These are phyloP conservation scores for Fusarium albidum DNA, from an alignment of 2,329 filamentous ascomycete genomes.

Conservation along the genomic window DNA sequence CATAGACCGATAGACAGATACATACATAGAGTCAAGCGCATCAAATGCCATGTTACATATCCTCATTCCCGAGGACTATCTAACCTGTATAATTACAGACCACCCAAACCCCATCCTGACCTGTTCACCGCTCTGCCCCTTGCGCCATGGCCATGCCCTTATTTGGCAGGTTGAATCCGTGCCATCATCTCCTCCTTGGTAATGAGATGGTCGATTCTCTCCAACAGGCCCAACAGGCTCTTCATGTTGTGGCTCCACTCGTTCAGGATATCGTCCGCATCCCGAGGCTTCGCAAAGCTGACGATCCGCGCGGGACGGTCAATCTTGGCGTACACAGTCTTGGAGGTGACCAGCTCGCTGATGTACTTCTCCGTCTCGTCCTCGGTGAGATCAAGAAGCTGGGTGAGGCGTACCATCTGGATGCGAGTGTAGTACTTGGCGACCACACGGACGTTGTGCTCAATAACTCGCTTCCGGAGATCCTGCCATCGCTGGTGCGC, in stretches of 20 bases:
- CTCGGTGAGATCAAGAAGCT: conserved; percentile 89
- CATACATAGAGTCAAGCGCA: conserved; percentile 41
- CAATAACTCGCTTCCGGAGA: conserved; percentile 96
- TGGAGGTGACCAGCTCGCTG: conserved; percentile 93
- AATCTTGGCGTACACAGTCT: conserved; percentile 98
- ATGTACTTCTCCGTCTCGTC: conserved; percentile 99
- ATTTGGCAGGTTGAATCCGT: conserved; percentile 76
- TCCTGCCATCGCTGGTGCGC: conserved; percentile 90
- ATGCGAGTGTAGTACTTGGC: conserved; percentile 99
- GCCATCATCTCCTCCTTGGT: conserved; percentile 99
- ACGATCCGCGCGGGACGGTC: conserved; percentile 92
- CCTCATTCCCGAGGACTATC: conserved; percentile 43
- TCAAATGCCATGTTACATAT: conserved; percentile 42
- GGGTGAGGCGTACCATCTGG: conserved; percentile 86
- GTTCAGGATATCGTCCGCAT: conserved; percentile 95
- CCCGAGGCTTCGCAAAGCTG: conserved; percentile 92
- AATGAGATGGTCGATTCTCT: conserved; percentile 96
- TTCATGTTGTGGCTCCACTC: conserved; percentile 99
- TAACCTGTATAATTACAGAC: conserved; percentile 49
- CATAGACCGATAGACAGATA: conserved; percentile 32
- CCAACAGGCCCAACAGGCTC: conserved; percentile 82
- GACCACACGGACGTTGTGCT: conserved; percentile 97
- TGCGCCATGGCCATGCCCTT: conserved; percentile 48
- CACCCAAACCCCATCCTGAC: conserved; percentile 40
- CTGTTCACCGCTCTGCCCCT: conserved; percentile 33